Base-by-base conservation (phyloP, 2,329 filamentous ascomycete species). In the Fusarium decemcellulare region DNA sequence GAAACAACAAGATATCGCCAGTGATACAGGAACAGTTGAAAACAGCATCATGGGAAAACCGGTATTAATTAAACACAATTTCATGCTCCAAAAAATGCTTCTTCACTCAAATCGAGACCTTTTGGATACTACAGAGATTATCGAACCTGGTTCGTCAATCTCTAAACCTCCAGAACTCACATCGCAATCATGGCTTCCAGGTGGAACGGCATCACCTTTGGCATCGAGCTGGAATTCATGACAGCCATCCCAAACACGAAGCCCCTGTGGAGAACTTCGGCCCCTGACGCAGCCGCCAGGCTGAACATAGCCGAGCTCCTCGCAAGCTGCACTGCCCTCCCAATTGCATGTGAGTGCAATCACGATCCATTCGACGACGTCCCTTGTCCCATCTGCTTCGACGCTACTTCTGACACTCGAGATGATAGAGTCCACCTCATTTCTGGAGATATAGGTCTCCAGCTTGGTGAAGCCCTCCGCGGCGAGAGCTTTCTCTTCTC, bases 211-310 rank as follows among this genome's bases (percentile, higher is more conserved):
- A 48, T 68, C 50, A 68, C 65, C 23, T 72, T 75, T 43, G 73
- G 74, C 11, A 29, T 72, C 27, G 74, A 75, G 47, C 42, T 76
- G 2, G 74, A 75, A 11, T 66, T 76, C 46, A 62, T 72, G 51
- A 56, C 69, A 23, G 44, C 59, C 1, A 42, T n/a, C 39, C 58
- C 12, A 16, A 10, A 16, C 14, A 36, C 12, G 8, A 48, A 39
- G 7, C 23, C n/a, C 27, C 30, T 34, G 7, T 63, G 59, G 54
- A 39, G 18, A 32, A 32, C 27, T 15, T 7, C 11, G 9, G n/a
- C 43, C 8, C 48, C 54, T 14, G 18, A 34, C 7, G 29, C 59
- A n/a, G 63, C 58, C 18, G 32, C 63, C 1, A 55, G 66, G 3
- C 30, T 54, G 27, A 44, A 67, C 44, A 16, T 69, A 6, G 56